Base-by-base conservation (phyloP, 2,329 filamentous ascomycete genomes). In the Colletotrichum sublineola region DNA sequence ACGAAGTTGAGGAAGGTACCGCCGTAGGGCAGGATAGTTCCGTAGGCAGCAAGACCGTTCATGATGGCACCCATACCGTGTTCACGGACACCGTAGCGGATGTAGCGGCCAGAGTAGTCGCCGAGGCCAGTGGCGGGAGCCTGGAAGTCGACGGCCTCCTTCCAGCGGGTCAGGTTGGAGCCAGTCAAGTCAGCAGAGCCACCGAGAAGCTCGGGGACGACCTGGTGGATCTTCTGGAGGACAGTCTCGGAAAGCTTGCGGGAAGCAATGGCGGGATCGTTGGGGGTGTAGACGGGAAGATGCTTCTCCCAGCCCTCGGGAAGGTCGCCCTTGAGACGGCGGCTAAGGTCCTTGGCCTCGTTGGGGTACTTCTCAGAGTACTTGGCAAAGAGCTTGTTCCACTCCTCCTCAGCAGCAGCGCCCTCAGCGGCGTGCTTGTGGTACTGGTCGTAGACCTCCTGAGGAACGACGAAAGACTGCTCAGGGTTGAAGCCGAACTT, bases 1-100 rank as follows among this genome's bases (percentile, higher is more conserved):
- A 98, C 95, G 84, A 99, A 99, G 93, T 98, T 99, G 78, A 99
- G 89, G 92, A 99, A 99, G 80, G 96, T 98, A 86, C 96, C 96
- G 77, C 91, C 91, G 78, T 95, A 97, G 78, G 96, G 96, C 81
- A 99, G 92, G 81, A 98, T 88, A 80, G 95, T 97, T 79, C 96
- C 96, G 85, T 98, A 99, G 75, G 95, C 96, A 76, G 95, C 91
- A 73, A 99, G 89, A 86, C 96, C 96, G 89, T 97, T 97, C 87
- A 97, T 93, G 85, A 97, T 94, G 80, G 93, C 93, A 81, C 93
- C 94, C 94, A 97, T 97, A 78, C 86, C 93, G 84, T 97, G 94
- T 88, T 97, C 94, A 84, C 94, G 93, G 79, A 97, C 94, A 89
- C 94, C 94, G 81, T 95, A 96, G 83, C 94, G 92, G 82, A 97